A percentile compares a stretch with the other conserved stretches of the same genome.
Evolutionary conservation across 169 alveolate species (phyloP).

Genomic region (Cryptosporidium ubiquitum): DNA sequence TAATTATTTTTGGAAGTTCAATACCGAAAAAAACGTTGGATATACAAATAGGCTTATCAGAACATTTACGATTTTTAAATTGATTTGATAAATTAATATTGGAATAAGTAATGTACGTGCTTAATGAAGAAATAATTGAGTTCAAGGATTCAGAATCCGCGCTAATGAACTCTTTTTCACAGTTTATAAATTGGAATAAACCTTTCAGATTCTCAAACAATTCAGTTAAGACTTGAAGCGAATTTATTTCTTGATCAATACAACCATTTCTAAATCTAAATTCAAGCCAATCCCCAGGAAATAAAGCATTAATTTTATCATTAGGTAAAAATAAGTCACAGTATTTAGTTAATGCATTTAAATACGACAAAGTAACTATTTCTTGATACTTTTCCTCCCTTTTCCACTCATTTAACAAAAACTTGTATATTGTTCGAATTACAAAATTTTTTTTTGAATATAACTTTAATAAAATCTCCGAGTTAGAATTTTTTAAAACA

Average conservation of each 20-base stretch:
- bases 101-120: not conserved
- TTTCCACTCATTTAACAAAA: slow-evolving; percentile 6
- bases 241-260: not conserved
- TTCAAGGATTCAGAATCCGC: not conserved
- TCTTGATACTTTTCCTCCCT: slow-evolving; percentile 10
- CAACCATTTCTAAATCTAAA: not conserved
- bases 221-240: not conserved
- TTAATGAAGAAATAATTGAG: slow-evolving; percentile 22
- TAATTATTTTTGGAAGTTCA: not conserved
- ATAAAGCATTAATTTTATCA: not conserved
- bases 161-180: not conserved
- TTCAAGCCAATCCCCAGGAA: slow-evolving; percentile 19
- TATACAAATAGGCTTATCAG: slow-evolving; percentile 28
- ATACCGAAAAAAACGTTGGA: slow-evolving; percentile 10
- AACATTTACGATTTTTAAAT: not conserved
- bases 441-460: not conserved
- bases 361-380: slow-evolving; percentile 24
- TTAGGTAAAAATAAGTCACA: not conserved
- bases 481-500: not conserved
- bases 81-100: not conserved
- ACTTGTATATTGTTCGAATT: not conserved
- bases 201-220: not conserved
- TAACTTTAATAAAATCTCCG: not conserved
- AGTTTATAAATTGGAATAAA: not conserved
- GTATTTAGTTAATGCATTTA: slow-evolving; percentile 20